phyloP scores from a whole-genome alignment of 768 basidiomycete genomes.

The Gloeopeniophorella convolvens region DNA sequence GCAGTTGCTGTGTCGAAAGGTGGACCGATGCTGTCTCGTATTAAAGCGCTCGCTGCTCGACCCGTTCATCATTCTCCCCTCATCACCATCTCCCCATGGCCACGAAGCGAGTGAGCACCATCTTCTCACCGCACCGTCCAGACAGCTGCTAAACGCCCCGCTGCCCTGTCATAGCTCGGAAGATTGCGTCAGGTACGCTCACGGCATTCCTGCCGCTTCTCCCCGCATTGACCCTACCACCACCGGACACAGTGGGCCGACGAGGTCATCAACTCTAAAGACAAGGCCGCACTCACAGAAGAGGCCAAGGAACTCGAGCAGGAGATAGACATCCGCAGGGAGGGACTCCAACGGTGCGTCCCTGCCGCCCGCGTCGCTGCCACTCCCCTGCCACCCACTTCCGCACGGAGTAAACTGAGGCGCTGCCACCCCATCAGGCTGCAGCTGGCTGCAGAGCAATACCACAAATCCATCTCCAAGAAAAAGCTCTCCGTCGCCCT shows the following conservation, averaged over 20 bases:
- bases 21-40: too few relatives aligned
- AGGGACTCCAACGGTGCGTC: conserved; percentile 65
- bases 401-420: too few relatives aligned
- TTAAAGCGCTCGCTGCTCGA: too few relatives aligned
- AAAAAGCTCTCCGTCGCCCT: conserved; percentile 31
- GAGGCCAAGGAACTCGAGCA: conserved; percentile 78
- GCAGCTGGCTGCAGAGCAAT: conserved; percentile 18
- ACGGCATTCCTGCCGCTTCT: conserved; percentile 1
- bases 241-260: conserved; percentile 65
- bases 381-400: too few relatives aligned
- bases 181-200: conserved; percentile 64
- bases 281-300: conserved; percentile 71
- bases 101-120: conserved; percentile 9
- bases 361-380: background rate
- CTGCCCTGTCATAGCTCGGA: conserved; percentile 45
- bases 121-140: background rate
- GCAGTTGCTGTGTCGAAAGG: too few relatives aligned
- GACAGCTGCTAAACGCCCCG: background rate
- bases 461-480: conserved; percentile 19
- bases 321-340: conserved; percentile 75
- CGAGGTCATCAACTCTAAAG: conserved; percentile 78
- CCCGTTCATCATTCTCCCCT: too few relatives aligned
- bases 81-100: conserved; percentile 11
- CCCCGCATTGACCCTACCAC: background rate
- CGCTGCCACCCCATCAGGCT: background rate